A percentile compares a stretch with the other conserved stretches of the same genome.
phyloP scores from a whole-genome alignment of 1,284 basidiomycete genomes.

The Ustilago hordei region DNA sequence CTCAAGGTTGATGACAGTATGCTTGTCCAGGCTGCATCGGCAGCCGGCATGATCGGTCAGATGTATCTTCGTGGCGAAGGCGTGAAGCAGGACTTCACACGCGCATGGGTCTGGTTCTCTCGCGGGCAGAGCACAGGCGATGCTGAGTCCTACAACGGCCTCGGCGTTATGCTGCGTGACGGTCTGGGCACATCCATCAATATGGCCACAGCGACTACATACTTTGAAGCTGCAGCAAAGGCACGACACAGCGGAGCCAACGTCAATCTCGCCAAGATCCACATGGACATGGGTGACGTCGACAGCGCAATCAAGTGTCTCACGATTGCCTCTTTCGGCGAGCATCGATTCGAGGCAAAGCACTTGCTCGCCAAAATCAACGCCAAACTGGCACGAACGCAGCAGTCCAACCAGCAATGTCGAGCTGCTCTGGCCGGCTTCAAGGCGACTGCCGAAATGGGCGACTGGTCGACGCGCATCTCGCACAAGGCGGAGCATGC shows the following conservation, averaged over 20 bases:
- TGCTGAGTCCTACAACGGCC: conserved; percentile 85
- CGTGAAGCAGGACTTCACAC: conserved; percentile 79
- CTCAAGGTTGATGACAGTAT: conserved; percentile 50
- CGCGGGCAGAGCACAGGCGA: conserved; percentile 80
- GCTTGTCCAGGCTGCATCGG: conserved; percentile 42
- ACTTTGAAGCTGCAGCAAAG: conserved; percentile 84
- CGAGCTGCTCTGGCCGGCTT: conserved; percentile 49
- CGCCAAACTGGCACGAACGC: conserved; percentile 35
- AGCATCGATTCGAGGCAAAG: conserved; percentile 55
- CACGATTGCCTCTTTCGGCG: conserved; percentile 40
- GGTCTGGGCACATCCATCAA: conserved; percentile 77
- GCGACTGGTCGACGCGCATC: conserved; percentile 64
- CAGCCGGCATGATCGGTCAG: conserved; percentile 76
- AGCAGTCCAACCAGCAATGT: conserved; percentile 44
- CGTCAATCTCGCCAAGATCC: conserved; percentile 86
- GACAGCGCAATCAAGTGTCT: conserved; percentile 43
- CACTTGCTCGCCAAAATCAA: conserved; percentile 57
- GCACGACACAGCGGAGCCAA: conserved; percentile 79
- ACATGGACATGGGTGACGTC: conserved; percentile 69
- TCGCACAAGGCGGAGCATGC: conserved; percentile 65
- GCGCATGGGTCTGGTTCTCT: conserved; percentile 94
- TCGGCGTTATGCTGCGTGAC: conserved; percentile 92
- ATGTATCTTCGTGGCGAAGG: conserved; percentile 97
- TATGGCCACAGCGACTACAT: conserved; percentile 74
- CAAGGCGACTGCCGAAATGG: conserved; percentile 59